Conservation (phyloP, 345 rosid species). For the Erysimum cheiranthoides region DNA sequence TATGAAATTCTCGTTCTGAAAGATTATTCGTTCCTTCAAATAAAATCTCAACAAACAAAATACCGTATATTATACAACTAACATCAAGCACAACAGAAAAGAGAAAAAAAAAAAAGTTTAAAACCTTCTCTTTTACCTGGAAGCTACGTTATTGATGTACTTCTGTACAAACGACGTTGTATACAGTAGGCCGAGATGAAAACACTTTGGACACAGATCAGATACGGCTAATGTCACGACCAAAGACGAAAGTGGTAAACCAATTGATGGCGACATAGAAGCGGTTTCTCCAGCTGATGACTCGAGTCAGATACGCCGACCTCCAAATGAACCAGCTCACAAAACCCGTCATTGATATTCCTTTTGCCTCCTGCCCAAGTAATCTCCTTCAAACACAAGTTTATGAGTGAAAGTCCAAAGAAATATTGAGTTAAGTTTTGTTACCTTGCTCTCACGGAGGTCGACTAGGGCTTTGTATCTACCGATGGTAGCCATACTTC, state of each 20-base stretch:
- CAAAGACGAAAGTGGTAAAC: conserved; percentile 85
- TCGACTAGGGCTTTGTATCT: conserved; percentile 94
- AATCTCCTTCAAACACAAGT: neutral
- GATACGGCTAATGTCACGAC: conserved; percentile 86
- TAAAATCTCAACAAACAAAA: conserved; percentile 19
- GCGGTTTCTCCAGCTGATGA: conserved; percentile 95
- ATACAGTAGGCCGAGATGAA: neutral
- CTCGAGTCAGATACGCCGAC: conserved; percentile 89
- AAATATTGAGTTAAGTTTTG: neutral
- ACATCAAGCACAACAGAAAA: neutral
- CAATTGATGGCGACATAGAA: conserved; percentile 90
- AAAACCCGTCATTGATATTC: conserved; percentile 78
- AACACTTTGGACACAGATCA: conserved; percentile 15
- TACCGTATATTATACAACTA: neutral
- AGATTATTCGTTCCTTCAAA: conserved; percentile 1
- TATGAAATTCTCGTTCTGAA: neutral
- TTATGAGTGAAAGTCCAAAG: neutral
- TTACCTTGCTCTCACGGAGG: conserved; percentile 92
- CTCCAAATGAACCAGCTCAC: conserved; percentile 93
- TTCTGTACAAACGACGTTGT: conserved; percentile 7
- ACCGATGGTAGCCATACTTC: conserved; percentile 97
- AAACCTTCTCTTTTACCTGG: neutral
- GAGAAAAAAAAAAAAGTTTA: neutral
- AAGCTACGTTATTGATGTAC: conserved; percentile 10
- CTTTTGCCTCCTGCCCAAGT: conserved; percentile 70